Percentiles rank a stretch among this genome's conserved stretches.
Evolutionary conservation across 257 asterid species (phyloP).

Genomic region (Anisodus tanguticus): DNA sequence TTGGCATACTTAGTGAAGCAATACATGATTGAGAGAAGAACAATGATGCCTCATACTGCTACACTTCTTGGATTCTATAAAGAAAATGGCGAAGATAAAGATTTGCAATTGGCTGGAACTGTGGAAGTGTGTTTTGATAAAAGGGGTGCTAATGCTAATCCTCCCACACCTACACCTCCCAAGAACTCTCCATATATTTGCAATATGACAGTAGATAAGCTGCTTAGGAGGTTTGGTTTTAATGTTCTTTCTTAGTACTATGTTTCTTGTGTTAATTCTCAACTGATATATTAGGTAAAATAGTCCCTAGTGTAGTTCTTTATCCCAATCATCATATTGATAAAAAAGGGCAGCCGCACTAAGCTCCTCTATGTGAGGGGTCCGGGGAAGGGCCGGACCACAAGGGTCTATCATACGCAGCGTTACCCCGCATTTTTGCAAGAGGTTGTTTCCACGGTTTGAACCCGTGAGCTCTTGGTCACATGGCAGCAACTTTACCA

Average conservation of each 20-base stretch:
- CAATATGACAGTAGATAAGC: constrained; percentile 88
- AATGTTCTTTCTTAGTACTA: background rate
- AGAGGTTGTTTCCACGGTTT: too few species aligned
- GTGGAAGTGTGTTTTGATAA: constrained; percentile 76
- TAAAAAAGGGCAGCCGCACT: too few species aligned
- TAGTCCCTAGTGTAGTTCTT: background rate
- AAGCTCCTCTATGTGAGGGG: too few species aligned
- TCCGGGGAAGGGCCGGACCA: too few species aligned
- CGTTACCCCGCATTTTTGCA: too few species aligned
- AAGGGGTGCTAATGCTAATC: constrained; percentile 74
- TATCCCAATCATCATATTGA: background rate
- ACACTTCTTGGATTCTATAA: constrained; percentile 80
- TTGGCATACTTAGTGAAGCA: constrained; percentile 80
- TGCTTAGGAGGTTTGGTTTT: constrained; percentile 64
- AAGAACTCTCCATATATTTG: constrained; percentile 81
- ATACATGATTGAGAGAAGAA: constrained; percentile 78
- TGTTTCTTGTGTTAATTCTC: background rate
- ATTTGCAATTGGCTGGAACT: constrained; percentile 83
- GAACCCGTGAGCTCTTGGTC: too few species aligned
- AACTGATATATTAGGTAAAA: background rate
- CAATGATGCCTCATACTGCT: constrained; percentile 70
- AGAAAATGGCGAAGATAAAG: constrained; percentile 56
- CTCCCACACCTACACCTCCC: constrained; percentile 88
- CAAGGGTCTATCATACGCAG: too few species aligned
- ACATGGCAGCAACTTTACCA: too few species aligned